These are phyloP conservation scores for Rhodotorula sp. DNA, from an alignment of 1,284 basidiomycete genomes.

Conservation along the genomic window DNA sequence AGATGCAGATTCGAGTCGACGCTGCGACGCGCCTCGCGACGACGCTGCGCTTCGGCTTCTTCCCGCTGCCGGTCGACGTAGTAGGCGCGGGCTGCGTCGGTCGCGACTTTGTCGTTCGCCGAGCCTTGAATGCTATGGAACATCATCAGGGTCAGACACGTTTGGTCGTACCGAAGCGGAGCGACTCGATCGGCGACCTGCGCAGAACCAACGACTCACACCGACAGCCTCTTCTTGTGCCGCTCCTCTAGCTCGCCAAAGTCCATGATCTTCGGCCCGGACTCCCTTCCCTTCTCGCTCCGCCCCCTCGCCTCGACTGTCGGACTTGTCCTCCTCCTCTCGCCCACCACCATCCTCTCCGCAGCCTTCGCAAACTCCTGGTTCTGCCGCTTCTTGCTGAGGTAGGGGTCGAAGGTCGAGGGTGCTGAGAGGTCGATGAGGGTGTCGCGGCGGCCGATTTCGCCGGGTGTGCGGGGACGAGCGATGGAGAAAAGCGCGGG, in stretches of 20 bases:
- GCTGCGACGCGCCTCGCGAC: constrained; percentile 7
- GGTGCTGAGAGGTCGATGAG: constrained; percentile 23
- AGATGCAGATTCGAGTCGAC: not conserved
- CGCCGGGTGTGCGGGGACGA: constrained; percentile 1
- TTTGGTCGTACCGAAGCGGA: not conserved
- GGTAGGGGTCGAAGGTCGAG: constrained; percentile 23
- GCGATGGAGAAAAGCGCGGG: not conserved
- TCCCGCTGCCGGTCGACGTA: constrained; percentile 12
- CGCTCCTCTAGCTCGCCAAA: constrained; percentile 30
- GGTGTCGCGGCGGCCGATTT: constrained; percentile 5
- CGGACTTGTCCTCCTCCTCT: constrained; percentile 11
- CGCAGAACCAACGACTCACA: constrained; percentile 9
- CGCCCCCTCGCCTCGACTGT: not conserved
- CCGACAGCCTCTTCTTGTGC: constrained; percentile 29
- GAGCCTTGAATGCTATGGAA: constrained; percentile 22
- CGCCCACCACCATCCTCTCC: constrained; percentile 26
- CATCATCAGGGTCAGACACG: not conserved
- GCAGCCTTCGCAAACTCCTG: not conserved
- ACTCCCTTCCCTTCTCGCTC: constrained; percentile 1
- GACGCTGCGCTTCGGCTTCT: constrained; percentile 20
- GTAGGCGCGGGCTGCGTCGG: constrained; percentile 8
- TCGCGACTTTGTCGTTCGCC: constrained; percentile 19
- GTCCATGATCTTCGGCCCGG: constrained; percentile 29
- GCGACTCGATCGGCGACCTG: not conserved
- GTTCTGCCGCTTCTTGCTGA: not conserved